A percentile compares a stretch with the other conserved stretches of the same genome.
Evolutionary conservation across 805 yeast genomes (phyloP).

Genomic region (Pichia cabralensis): DNA sequence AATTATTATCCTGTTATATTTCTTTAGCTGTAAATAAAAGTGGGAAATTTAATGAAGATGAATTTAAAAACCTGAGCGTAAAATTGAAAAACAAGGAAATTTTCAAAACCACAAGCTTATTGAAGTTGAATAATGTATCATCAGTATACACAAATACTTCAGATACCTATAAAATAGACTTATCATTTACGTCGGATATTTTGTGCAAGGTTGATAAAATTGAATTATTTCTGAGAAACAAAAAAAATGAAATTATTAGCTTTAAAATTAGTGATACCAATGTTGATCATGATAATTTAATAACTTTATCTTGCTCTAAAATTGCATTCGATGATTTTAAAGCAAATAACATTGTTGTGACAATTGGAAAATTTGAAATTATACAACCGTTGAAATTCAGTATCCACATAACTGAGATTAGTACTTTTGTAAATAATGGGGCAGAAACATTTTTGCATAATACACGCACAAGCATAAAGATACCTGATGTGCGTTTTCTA

Average conservation of each 20-base stretch:
- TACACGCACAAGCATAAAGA: constrained; percentile 12
- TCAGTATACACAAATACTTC: constrained; percentile 26
- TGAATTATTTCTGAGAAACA: constrained; percentile 8
- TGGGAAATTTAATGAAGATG: constrained; percentile 6
- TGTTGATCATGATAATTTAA: constrained; percentile 5
- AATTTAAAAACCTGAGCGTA: constrained; percentile 1
- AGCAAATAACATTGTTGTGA: constrained; percentile 12
- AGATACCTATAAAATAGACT: constrained; percentile 30
- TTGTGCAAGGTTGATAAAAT: constrained; percentile 12
- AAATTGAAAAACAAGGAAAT: background rate
- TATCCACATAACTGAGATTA: constrained; percentile 3
- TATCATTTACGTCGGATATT: constrained; percentile 25
- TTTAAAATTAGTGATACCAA: constrained; percentile 9
- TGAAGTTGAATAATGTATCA: background rate
- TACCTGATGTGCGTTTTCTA: constrained; percentile 18
- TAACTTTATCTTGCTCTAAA: constrained; percentile 13
- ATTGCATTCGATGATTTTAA: constrained; percentile 16
- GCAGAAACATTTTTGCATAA: constrained; percentile 7
- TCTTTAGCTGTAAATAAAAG: constrained; percentile 21
- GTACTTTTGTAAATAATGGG: constrained; percentile 8
- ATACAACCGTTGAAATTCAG: constrained; percentile 6
- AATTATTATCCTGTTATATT: constrained; percentile 32
- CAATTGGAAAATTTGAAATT: constrained; percentile 16
- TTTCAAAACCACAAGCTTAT: constrained; percentile 3
- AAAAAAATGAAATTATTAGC: constrained; percentile 10